phyloP scores from a whole-genome alignment of 495 filamentous ascomycete species.

The Annulohypoxylon bovei region DNA sequence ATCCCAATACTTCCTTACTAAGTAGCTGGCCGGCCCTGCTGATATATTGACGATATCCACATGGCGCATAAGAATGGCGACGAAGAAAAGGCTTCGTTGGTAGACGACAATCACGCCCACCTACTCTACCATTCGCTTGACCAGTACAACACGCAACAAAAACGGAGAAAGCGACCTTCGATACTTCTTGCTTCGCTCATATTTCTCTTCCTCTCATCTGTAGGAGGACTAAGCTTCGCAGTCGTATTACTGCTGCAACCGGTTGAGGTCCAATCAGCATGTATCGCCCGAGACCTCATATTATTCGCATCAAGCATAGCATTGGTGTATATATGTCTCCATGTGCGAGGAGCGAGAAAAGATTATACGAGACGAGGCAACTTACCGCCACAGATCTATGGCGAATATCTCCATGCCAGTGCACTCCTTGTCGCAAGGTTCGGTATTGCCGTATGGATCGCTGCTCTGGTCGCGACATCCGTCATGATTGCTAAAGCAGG shows the following conservation, averaged over 20 bases:
- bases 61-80: conserved; percentile 39
- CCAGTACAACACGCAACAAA: conserved; percentile 40
- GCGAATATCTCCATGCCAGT: conserved; percentile 44
- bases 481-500: conserved; percentile 35
- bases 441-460: conserved; percentile 40
- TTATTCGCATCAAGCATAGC: conserved; percentile 39
- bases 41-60: conserved; percentile 8
- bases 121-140: conserved; percentile 44
- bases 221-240: conserved; percentile 32
- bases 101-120: conserved; percentile 22
- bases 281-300: conserved; percentile 41
- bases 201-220: conserved; percentile 40
- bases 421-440: conserved; percentile 46
- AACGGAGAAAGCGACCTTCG: conserved; percentile 28
- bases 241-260: conserved; percentile 36
- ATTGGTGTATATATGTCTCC: conserved; percentile 42
- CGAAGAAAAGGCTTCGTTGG: conserved; percentile 17
- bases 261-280: conserved; percentile 28
- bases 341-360: conserved; percentile 41
- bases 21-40: conserved; percentile 35
- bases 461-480: conserved; percentile 38
- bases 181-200: conserved; percentile 42
- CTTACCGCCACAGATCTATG: conserved; percentile 40
- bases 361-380: conserved; percentile 24
- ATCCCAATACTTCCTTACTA: not conserved